Conservation (phyloP, 148 eudicot species). For the Silene conica region DNA sequence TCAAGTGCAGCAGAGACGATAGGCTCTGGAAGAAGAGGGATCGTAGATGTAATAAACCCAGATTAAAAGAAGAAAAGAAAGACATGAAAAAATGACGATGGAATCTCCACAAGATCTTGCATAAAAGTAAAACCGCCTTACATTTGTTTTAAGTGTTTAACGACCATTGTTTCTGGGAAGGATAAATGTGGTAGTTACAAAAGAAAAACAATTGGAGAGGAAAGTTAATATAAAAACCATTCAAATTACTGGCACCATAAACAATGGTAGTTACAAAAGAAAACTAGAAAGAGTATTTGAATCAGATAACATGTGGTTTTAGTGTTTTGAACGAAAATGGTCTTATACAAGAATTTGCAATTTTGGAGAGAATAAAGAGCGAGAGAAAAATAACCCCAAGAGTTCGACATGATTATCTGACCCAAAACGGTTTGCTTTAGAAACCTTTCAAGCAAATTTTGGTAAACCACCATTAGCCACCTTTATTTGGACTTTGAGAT, state of each 20-base stretch:
- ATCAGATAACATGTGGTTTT: not conserved
- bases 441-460: not conserved
- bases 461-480: not conserved
- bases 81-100: not conserved
- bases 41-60: conserved; percentile 6
- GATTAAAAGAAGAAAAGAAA: not conserved
- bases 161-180: too few species aligned
- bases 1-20: conserved; percentile 76
- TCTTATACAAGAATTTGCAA: too few species aligned
- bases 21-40: conserved; percentile 54
- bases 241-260: too few species aligned
- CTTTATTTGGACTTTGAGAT: not conserved
- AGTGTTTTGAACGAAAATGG: too few species aligned
- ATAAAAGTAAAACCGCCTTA: too few species aligned
- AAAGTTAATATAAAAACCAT: too few species aligned
- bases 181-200: too few species aligned
- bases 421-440: not conserved
- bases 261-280: too few species aligned
- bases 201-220: too few species aligned
- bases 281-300: not conserved
- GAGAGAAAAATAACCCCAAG: conserved; percentile 1
- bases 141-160: too few species aligned
- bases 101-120: not conserved
- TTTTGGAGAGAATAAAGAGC: not conserved
- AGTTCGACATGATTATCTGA: not conserved